Percentiles rank a stretch among this genome's conserved stretches.
phyloP scores from a whole-genome alignment of 2,329 filamentous ascomycete species.

The Zymoseptoria passerinii region DNA sequence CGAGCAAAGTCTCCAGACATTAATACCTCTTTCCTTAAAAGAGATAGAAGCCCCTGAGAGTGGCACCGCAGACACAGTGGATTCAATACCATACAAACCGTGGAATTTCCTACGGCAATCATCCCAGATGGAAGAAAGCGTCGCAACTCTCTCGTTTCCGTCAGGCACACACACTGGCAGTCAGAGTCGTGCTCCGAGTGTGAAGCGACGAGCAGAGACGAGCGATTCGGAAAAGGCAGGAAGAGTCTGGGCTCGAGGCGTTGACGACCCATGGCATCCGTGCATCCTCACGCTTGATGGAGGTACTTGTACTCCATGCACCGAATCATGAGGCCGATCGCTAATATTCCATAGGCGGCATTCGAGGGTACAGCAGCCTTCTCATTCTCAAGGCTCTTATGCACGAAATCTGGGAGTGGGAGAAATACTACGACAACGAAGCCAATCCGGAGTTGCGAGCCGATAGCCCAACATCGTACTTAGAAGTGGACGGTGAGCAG shows the following conservation, averaged over 20 bases:
- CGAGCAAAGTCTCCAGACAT: background rate
- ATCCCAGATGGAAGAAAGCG: conserved; percentile 17
- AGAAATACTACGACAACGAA: conserved; percentile 31
- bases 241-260: conserved; percentile 34
- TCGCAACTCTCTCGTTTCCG: conserved; percentile 13
- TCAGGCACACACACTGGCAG: conserved; percentile 14
- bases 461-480: conserved; percentile 14
- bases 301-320: conserved; percentile 19
- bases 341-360: conserved; percentile 25
- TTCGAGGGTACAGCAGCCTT: conserved; percentile 44
- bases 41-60: conserved; percentile 3
- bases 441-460: conserved; percentile 9
- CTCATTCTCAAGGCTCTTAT: conserved; percentile 43
- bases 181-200: conserved; percentile 21
- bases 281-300: conserved; percentile 43
- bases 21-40: background rate
- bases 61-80: conserved; percentile 22
- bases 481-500: conserved; percentile 2
- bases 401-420: conserved; percentile 40
- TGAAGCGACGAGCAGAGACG: conserved; percentile 24
- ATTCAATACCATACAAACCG: conserved; percentile 27
- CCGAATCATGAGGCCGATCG: no score
- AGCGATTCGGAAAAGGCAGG: conserved; percentile 35
- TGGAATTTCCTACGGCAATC: conserved; percentile 24
- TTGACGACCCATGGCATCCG: conserved; percentile 42